Percentiles rank a stretch among this genome's conserved stretches.
Conservation (phyloP, 179 eudicot genomes). For the Silene noctiflora region DNA sequence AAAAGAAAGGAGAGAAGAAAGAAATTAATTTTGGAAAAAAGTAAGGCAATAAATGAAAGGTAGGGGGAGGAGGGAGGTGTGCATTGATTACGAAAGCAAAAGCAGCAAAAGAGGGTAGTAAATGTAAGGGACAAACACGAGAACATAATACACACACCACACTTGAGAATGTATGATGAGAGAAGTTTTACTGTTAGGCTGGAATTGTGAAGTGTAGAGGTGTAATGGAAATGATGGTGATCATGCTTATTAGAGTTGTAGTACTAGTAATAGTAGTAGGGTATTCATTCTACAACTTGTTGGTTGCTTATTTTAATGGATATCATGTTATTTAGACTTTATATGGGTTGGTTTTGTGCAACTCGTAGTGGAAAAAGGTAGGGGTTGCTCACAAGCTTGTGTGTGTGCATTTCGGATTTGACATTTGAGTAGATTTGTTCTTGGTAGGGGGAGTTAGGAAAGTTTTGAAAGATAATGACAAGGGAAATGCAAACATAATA, state of each 20-base stretch:
- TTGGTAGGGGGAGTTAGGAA: constrained; percentile 3
- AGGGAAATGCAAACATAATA: too few species aligned
- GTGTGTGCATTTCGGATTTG: not conserved
- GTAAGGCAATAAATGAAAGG: constrained; percentile 14
- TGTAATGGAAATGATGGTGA: constrained; percentile 12
- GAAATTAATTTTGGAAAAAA: not conserved
- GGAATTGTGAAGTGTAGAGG: constrained; percentile 8
- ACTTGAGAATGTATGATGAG: constrained; percentile 1
- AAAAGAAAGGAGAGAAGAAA: not conserved
- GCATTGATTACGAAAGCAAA: constrained; percentile 43
- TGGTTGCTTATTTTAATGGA: constrained; percentile 10
- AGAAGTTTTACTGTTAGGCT: constrained; percentile 24
- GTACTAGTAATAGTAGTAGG: not conserved
- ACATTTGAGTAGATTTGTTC: not conserved
- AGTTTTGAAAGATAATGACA: not conserved
- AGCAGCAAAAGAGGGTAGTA: constrained; percentile 6
- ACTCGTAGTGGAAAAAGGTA: not conserved
- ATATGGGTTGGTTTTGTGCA: not conserved
- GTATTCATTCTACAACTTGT: not conserved
- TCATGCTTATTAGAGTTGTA: not conserved
- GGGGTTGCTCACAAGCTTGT: constrained; percentile 1
- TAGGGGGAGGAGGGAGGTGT: constrained; percentile 24
- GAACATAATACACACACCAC: not conserved
- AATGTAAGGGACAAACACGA: constrained; percentile 4
- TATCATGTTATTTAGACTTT: constrained; percentile 14